Base-by-base conservation (phyloP, 2,329 filamentous ascomycete genomes). In the Incumbomyces delicatus region DNA sequence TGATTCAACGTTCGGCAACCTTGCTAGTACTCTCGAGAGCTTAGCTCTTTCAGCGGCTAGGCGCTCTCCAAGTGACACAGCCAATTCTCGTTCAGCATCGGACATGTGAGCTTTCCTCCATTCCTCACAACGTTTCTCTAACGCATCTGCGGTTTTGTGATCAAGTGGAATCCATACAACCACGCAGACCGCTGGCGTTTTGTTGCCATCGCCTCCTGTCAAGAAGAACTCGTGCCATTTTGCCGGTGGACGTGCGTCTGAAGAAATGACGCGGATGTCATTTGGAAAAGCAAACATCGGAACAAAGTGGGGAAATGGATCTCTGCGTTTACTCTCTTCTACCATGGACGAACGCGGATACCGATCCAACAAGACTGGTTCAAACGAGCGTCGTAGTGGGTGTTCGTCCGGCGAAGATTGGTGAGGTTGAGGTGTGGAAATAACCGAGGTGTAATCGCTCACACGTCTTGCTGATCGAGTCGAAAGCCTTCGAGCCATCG, bases 231-330 rank as follows among this genome's bases (percentile, higher is more conserved):
- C 92, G 66, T 98, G 92, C 92, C 92, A 98, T 18, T 89, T 95
- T n/a, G 92, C 90, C 51, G 88, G 77, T 1, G 92, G 92, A 51
- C 89, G 78, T 62, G 95, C 87, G 60, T 98, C 92, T 1, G 89
- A 89, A 1, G 92, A 95, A 8, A 96, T 87, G 44, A 98, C 92
- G 53, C 88, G 88, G 57, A 98, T 92, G 64, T 98, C 92, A 65
- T 96, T 95, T 38, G 92, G 92, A 59, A 96, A 98, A 45, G 92
- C 89, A 66, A 98, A 98, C 92, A 98, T 96, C 47, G 92, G 92
- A 14, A 98, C 87, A 60, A 95, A 98, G 62, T 98, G 92, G 1
- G 92, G 92, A 61, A 98, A 96, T 48, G 78, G 82, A 45, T 87
- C 88, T 60, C 92, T 77, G 58, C 84, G 77, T 56, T 85, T 79